phyloP scores from a whole-genome alignment of 176 grass and related monocot genomes.

The Alloteropsis semialata region DNA sequence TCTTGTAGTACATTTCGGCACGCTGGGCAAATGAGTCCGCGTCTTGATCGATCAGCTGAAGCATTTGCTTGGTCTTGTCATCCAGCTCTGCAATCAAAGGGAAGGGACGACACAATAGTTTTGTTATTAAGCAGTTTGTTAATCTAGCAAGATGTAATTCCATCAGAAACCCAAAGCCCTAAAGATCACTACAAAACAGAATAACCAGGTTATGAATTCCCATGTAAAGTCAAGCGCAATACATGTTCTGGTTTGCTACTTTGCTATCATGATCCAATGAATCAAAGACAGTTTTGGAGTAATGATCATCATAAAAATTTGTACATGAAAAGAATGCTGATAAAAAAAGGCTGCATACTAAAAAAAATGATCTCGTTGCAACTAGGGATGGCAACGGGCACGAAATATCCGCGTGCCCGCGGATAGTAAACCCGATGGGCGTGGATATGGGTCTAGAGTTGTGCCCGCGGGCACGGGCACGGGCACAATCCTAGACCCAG shows the following conservation, averaged over 20 bases:
- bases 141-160: background rate
- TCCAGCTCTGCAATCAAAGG: slow-evolving; percentile 60
- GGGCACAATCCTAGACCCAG: too few relatives aligned
- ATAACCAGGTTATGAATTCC: background rate
- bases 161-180: background rate
- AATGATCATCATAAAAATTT: background rate
- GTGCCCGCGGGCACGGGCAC: too few relatives aligned
- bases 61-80: slow-evolving; percentile 79
- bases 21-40: slow-evolving; percentile 90
- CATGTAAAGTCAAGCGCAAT: background rate
- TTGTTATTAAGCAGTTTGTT: background rate
- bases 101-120: background rate
- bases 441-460: too few relatives aligned
- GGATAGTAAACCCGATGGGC: too few relatives aligned
- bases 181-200: background rate
- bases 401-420: too few relatives aligned
- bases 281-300: background rate
- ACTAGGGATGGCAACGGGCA: too few relatives aligned
- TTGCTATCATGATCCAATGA: background rate
- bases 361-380: background rate
- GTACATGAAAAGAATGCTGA: background rate
- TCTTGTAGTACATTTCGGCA: slow-evolving; percentile 96
- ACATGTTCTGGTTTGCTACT: background rate
- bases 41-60: slow-evolving; percentile 80
- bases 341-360: background rate